Evolutionary conservation across 495 filamentous ascomycete species (phyloP), one percentile per base, ranked within the genome.

Genomic region (Echria macrotheca): DNA sequence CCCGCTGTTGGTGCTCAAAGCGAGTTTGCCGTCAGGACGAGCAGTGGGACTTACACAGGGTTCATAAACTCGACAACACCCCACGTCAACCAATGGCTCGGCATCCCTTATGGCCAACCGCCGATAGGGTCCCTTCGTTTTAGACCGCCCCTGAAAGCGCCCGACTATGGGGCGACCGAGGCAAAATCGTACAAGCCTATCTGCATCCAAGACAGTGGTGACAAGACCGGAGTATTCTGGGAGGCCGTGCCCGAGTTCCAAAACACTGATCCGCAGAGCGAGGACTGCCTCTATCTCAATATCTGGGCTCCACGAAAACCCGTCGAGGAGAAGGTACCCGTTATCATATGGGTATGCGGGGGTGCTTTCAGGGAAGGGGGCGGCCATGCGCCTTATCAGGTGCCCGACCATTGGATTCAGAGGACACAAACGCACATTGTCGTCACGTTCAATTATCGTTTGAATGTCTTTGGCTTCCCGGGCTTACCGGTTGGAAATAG

Each of bases 391-490:
- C 40, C 40, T 21, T 43, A 43, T 19, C 40, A 55, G 40, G 26
- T 51, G 10, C 44, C 50, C 4, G 59, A 45, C 60, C 72, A 56
- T 67, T 71, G 32, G 57, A 69, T 40, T 7, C 40, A 43, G 40
- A 24, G 40, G 40, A 43, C 59, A 60, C 74, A 40, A 71, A 76
- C 31, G 29, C 28, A 38, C 23, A 29, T 85, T 15, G 73, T 84
- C 47, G 79, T 83, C 7, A 70, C 71, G 9, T 69, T 81, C 58
- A 82, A 82, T 58, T 84, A 82, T 54, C 77, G 82, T 9, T 51
- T 84, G 33, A 80, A 80, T 54, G 71, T 84, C 44, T 82, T 84
- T 55, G 74, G 77, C 17, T 82, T 79, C 40, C 77, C 78, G 5
- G 71, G 53, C 8, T 10, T 18, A 18, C 12, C 36, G 36, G 17